Conservation (phyloP, 495 filamentous ascomycete genomes). For the Xylaria grammica region DNA sequence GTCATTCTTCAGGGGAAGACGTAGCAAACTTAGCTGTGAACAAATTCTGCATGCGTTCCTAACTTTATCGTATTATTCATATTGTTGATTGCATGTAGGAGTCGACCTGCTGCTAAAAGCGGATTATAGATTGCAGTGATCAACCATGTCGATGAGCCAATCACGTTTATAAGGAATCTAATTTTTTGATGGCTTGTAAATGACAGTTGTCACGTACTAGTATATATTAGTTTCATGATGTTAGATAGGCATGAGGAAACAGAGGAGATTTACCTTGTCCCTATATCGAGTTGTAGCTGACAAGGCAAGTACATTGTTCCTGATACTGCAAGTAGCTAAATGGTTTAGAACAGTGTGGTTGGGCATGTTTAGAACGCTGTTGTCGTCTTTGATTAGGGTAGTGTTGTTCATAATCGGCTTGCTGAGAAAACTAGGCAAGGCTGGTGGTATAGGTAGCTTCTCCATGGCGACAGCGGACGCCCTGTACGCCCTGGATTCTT, state of each 20-base stretch:
- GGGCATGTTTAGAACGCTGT: conserved; percentile 91
- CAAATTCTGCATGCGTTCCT: not conserved
- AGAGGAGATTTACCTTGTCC: conserved; percentile 72
- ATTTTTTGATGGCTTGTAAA: conserved; percentile 85
- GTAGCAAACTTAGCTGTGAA: not conserved
- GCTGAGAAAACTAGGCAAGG: conserved; percentile 86
- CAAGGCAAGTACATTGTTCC: conserved; percentile 92
- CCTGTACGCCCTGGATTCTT: conserved; percentile 72
- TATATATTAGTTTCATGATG: conserved; percentile 13
- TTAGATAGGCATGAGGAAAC: conserved; percentile 11
- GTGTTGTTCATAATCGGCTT: conserved; percentile 93
- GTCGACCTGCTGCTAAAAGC: not conserved
- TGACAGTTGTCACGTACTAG: conserved; percentile 95
- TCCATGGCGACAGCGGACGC: conserved; percentile 71
- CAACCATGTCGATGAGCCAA: not conserved
- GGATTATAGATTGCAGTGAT: not conserved
- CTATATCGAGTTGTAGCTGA: conserved; percentile 96
- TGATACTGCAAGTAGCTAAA: conserved; percentile 97
- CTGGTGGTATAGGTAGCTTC: conserved; percentile 80
- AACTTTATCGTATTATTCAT: not conserved
- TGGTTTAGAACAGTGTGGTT: conserved; percentile 98
- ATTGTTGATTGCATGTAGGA: not conserved
- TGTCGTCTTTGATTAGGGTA: conserved; percentile 94
- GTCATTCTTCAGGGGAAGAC: not conserved
- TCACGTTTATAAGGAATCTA: conserved; percentile 3